These are phyloP conservation scores for Metarhizium brunneum DNA, from an alignment of 2,329 filamentous ascomycete genomes.

Conservation along the genomic window DNA sequence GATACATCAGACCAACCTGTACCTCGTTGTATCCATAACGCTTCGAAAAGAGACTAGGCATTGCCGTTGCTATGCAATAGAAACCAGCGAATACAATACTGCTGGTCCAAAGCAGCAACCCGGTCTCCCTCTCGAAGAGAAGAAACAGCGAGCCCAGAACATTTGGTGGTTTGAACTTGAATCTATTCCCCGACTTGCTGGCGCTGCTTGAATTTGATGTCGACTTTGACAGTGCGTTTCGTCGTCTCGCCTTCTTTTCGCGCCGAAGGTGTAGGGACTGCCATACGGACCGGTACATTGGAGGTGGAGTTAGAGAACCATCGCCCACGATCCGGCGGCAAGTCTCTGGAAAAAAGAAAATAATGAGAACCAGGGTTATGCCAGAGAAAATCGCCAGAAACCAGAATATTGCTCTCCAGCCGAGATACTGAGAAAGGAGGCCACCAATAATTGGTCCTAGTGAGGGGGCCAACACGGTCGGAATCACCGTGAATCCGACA, in stretches of 20 bases:
- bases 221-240: slow-evolving; percentile 1
- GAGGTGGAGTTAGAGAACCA: slow-evolving; percentile 35
- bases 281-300: slow-evolving; percentile 24
- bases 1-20: slow-evolving; percentile 42
- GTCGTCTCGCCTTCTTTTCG: neutral
- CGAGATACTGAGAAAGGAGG: slow-evolving; percentile 43
- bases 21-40: slow-evolving; percentile 53
- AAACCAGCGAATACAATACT: slow-evolving; percentile 40
- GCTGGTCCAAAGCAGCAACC: slow-evolving; percentile 33
- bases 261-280: slow-evolving; percentile 18
- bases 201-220: slow-evolving; percentile 7
- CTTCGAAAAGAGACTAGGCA: slow-evolving; percentile 31
- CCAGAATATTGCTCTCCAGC: slow-evolving; percentile 56
- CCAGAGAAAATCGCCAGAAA: slow-evolving; percentile 41
- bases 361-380: slow-evolving; percentile 31
- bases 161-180: slow-evolving; percentile 30
- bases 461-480: slow-evolving; percentile 37
- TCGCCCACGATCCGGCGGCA: slow-evolving; percentile 40
- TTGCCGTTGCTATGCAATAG: slow-evolving; percentile 35
- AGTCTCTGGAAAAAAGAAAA: slow-evolving; percentile 45
- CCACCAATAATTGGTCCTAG: slow-evolving; percentile 51
- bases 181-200: slow-evolving; percentile 11
- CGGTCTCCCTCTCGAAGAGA: slow-evolving; percentile 31
- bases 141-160: slow-evolving; percentile 30
- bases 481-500: slow-evolving; percentile 42